A percentile compares a stretch with the other conserved stretches of the same genome.
phyloP scores from a whole-genome alignment of 2,329 filamentous ascomycete species.

The Aspergillus udagawae region DNA sequence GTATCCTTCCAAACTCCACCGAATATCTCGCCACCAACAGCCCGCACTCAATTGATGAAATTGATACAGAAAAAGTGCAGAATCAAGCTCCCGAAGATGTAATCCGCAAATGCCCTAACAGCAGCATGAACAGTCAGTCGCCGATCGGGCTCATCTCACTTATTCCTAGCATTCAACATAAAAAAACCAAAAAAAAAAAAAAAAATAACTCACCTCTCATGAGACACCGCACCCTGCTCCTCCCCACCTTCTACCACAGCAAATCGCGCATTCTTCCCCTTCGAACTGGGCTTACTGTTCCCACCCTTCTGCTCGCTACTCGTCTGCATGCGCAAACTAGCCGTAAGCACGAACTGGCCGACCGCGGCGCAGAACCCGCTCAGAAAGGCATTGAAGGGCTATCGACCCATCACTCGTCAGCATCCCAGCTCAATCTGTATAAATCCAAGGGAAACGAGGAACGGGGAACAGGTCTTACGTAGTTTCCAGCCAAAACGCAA shows the following conservation, averaged over 20 bases:
- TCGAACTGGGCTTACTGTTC: slow-evolving; percentile 51
- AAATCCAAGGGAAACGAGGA: neutral
- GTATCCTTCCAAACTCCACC: neutral
- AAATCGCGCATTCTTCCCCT: slow-evolving; percentile 25
- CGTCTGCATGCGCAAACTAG: slow-evolving; percentile 86
- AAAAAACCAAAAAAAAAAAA: slow-evolving; percentile 5
- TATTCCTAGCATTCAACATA: neutral
- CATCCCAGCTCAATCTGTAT: neutral
- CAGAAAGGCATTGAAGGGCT: slow-evolving; percentile 99
- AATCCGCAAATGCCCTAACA: slow-evolving; percentile 87
- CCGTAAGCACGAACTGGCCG: slow-evolving; percentile 94
- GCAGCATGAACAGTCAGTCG: slow-evolving; percentile 6
- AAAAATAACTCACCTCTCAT: slow-evolving; percentile 37
- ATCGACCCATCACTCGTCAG: neutral
- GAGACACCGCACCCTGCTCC: slow-evolving; percentile 23
- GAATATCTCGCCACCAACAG: neutral
- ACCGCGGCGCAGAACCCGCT: slow-evolving; percentile 92
- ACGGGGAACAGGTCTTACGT: slow-evolving; percentile 58
- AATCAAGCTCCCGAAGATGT: slow-evolving; percentile 88
- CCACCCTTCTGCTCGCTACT: slow-evolving; percentile 63
- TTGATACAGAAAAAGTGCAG: slow-evolving; percentile 99
- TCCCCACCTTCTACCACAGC: slow-evolving; percentile 3
- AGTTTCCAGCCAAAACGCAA: slow-evolving; percentile 88
- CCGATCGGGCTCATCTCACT: neutral
- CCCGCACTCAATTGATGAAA: slow-evolving; percentile 80